Base-by-base conservation (phyloP, 2,329 filamentous ascomycete species). In the Raffaelea ambrosiae region DNA sequence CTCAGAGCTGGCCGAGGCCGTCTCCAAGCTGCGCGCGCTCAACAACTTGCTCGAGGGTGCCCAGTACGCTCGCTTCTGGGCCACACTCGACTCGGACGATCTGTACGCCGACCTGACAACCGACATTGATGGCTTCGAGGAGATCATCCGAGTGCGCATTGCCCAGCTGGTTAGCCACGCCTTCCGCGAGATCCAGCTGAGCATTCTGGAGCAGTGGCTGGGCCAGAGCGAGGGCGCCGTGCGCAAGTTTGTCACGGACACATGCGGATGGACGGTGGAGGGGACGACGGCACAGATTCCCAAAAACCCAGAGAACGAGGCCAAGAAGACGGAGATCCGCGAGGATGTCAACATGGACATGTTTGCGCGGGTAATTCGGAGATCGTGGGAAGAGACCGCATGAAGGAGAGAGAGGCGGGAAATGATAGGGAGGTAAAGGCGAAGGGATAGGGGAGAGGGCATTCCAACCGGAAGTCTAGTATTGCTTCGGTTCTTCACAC, bases 301-400 rank as follows among this genome's bases (percentile, higher is more conserved):
- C 48, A 74, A 84, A 61, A 98, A 98, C 73, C 87, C 93, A 63
- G 93, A 98, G 70, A 96, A 96, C 66, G 91, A 97, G 79, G 93
- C 89, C 40, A 88, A 94, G 75, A 93, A 93, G 67, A 85, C 89
- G 38, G 86, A 96, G 66, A 94, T 96, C 61, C 81, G 90, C 59
- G 93, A 98, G 75, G 90, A 93, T 56, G 93, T 98, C 62, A 88
- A 86, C 68, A 84, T 95, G 51, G 87, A 93, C 57, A 88, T 88
- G 72, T 90, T 90, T 67, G 73, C 80, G 46, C 76, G 88, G 57
- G 82, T 95, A 53, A 81, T 95, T 54, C 78, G 85, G 67, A 78
- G 90, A 61, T 85, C 87, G 44, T 95, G 89, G 75, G 89, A 95
- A 72, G 86, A 91, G 66, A 78, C 81, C 51, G 83, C 79, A 56